Base-by-base conservation (phyloP, 2,329 filamentous ascomycete species). In the Clonostachys rosea region DNA sequence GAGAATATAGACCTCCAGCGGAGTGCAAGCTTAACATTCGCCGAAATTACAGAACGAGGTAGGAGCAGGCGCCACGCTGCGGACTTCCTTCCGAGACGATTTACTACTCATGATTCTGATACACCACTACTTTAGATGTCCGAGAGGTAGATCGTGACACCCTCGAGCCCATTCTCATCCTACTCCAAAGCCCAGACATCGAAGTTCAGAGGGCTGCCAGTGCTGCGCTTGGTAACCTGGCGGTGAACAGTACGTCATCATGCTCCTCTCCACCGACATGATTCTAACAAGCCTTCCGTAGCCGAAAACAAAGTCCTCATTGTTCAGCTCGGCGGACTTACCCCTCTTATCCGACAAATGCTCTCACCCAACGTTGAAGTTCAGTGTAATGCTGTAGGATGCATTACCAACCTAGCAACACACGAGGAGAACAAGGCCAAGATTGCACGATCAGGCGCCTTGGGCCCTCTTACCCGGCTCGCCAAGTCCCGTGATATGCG, bases 341-440 rank as follows among this genome's bases (percentile, higher is more conserved):
- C 84, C 46, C 92, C 94, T 46, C 79, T 99, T 50, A 99, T 97
- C 69, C 87, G 89, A 55, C 94, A 99, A 70, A 99, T 99, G 94
- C 90, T 95, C 71, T 97, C 92, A 48, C 82, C 87, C 42, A 99
- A 99, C 59, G 94, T 99, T 56, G 94, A 99, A 66, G 94, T 99
- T 24, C 94, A 99, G 70, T 99, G 94, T 76, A 99, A 99, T 67
- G 94, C 94, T 40, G 94, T 99, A 51, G 94, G 94, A 45, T 99
- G 94, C 73, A 99, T 99, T 66, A 99, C 94, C 42, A 99, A 99
- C 64, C 73, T 99, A 48, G 94, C 94, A 47, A 99, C 94, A 4
- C 94, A 99, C 62, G 94, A 99, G 71, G 94, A 97, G 58, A 99
- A 99, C 74, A 99, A 99, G 73, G 91, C 94, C 49, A 96, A 95